phyloP scores from a whole-genome alignment of 805 yeast genomes.

The Metschnikowia henanensis region DNA sequence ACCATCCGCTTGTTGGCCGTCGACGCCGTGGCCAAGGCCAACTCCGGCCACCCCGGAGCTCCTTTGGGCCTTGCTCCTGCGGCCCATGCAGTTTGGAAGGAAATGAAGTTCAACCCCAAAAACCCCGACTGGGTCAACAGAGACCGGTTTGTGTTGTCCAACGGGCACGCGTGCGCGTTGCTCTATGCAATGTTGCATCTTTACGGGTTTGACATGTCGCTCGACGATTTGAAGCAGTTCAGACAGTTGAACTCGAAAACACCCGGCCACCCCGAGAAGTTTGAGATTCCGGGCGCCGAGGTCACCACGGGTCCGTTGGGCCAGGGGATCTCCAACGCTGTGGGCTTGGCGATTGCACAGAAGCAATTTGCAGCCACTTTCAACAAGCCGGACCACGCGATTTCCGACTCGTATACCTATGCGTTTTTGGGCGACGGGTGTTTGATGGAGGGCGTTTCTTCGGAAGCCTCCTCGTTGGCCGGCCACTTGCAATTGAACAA shows the following conservation, averaged over 20 bases:
- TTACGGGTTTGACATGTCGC: conserved; percentile 74
- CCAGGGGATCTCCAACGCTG: conserved; percentile 96
- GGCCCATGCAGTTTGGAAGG: conserved; percentile 83
- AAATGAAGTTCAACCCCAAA: conserved; percentile 84
- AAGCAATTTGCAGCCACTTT: conserved; percentile 87
- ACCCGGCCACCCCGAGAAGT: conserved; percentile 96
- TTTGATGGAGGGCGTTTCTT: conserved; percentile 95
- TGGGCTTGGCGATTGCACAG: conserved; percentile 96
- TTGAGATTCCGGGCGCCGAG: conserved; percentile 87
- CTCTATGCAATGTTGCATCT: conserved; percentile 83
- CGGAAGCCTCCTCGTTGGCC: conserved; percentile 93
- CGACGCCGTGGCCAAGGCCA: conserved; percentile 83
- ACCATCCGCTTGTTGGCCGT: conserved; percentile 89
- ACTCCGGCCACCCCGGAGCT: conserved; percentile 99
- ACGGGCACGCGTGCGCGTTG: conserved; percentile 95
- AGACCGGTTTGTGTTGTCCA: conserved; percentile 92
- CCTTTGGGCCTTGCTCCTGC: conserved; percentile 98
- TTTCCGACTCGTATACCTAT: conserved; percentile 78
- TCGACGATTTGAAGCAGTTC: conserved; percentile 87
- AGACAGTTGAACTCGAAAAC: conserved; percentile 89
- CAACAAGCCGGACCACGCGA: conserved; percentile 79
- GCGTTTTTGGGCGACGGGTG: conserved; percentile 95
- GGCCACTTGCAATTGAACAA: conserved; percentile 94
- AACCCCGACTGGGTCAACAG: conserved; percentile 93
- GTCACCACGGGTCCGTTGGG: conserved; percentile 99